These are phyloP conservation scores for Colletotrichum endophyticum DNA, from an alignment of 2,329 filamentous ascomycete genomes.

Conservation along the genomic window DNA sequence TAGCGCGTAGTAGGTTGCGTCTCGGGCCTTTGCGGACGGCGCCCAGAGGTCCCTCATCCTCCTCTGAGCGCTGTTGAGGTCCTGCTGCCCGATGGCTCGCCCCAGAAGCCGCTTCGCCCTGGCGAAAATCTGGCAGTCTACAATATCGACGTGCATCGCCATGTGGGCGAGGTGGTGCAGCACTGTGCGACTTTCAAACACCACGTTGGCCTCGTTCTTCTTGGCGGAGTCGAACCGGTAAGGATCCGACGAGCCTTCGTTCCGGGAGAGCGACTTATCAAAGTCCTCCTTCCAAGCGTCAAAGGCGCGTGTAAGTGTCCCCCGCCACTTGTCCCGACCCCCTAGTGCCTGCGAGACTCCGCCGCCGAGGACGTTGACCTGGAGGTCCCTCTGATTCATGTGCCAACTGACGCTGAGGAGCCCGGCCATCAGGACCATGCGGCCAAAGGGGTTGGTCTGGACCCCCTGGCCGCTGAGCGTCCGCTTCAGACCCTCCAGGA, in stretches of 20 bases:
- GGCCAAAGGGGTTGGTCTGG: slow-evolving; percentile 89
- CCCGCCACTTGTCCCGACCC: slow-evolving; percentile 89
- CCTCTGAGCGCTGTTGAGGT: slow-evolving; percentile 78
- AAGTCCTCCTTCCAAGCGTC: slow-evolving; percentile 95
- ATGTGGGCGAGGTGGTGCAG: slow-evolving; percentile 95
- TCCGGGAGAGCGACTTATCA: slow-evolving; percentile 76
- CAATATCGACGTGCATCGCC: slow-evolving; percentile 96
- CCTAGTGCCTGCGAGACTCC: slow-evolving; percentile 80
- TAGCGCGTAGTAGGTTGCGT: slow-evolving; percentile 91
- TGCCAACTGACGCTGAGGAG: slow-evolving; percentile 95
- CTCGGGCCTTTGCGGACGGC: slow-evolving; percentile 82
- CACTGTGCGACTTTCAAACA: slow-evolving; percentile 88
- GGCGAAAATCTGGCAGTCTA: slow-evolving; percentile 97
- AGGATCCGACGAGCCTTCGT: slow-evolving; percentile 56
- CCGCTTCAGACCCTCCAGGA: slow-evolving; percentile 88
- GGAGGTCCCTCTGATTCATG: slow-evolving; percentile 94
- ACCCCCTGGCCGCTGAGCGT: slow-evolving; percentile 87
- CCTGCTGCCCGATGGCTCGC: slow-evolving; percentile 80
- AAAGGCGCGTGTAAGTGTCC: slow-evolving; percentile 83
- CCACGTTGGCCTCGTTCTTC: slow-evolving; percentile 66
- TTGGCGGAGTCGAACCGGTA: slow-evolving; percentile 61
- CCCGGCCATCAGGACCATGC: slow-evolving; percentile 92
- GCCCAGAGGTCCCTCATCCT: slow-evolving; percentile 92
- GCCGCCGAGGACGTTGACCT: slow-evolving; percentile 81
- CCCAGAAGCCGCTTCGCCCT: slow-evolving; percentile 85